Evolutionary conservation across 768 basidiomycete species (phyloP).

Genomic region (Suillus bovinus): DNA sequence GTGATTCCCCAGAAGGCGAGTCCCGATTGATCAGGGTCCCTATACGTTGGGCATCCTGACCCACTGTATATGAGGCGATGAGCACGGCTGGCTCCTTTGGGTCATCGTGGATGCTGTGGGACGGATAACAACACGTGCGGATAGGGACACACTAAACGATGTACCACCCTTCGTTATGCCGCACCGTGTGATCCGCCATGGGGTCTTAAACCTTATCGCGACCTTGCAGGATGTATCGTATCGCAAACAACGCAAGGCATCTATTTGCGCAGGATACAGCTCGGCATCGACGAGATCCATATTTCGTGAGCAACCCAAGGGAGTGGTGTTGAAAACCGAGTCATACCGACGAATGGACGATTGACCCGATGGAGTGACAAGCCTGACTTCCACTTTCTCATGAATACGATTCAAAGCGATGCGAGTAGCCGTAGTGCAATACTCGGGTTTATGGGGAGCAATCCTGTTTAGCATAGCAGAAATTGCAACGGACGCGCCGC

Average conservation of each 20-base stretch:
- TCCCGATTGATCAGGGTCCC: background rate
- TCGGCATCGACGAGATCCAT: background rate
- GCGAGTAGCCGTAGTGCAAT: background rate
- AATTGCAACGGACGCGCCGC: background rate
- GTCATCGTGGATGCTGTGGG: background rate
- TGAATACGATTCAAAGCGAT: background rate
- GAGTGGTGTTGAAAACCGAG: slow-evolving; percentile 1
- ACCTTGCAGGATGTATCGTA: background rate
- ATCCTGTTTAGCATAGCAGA: slow-evolving; percentile 5
- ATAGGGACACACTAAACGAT: background rate
- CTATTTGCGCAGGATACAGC: background rate
- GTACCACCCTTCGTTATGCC: background rate
- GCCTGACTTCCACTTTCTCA: background rate
- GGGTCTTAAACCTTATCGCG: slow-evolving; percentile 1
- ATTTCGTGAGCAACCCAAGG: background rate
- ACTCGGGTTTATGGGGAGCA: background rate
- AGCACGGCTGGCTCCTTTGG: slow-evolving; percentile 1
- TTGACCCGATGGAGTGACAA: background rate
- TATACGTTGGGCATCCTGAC: slow-evolving; percentile 2
- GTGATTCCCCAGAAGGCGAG: background rate
- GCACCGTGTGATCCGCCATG: slow-evolving; percentile 1
- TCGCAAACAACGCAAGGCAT: slow-evolving; percentile 1
- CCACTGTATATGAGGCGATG: background rate
- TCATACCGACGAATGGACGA: background rate
- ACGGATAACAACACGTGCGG: background rate